These are phyloP conservation scores for Leccinum fibrillosum DNA, from an alignment of 768 basidiomycete genomes.

Conservation along the genomic window DNA sequence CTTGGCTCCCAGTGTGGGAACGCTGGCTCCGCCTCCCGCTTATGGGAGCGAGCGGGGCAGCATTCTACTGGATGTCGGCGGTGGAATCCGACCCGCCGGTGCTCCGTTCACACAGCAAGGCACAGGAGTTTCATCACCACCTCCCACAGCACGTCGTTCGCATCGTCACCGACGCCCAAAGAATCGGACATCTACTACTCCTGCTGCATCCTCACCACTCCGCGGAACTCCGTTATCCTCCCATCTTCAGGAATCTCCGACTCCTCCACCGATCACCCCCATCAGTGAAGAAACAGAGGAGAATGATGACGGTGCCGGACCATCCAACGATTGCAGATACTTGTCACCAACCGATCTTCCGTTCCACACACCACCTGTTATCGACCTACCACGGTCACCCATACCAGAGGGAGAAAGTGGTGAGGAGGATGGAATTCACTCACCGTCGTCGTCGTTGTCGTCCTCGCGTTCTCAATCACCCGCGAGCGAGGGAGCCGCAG, in stretches of 20 bases:
- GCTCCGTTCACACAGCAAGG: slow-evolving; percentile 42
- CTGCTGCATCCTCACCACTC: slow-evolving; percentile 63
- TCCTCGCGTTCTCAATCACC: slow-evolving; percentile 60
- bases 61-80: slow-evolving; percentile 88
- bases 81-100: slow-evolving; percentile 31
- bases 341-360: slow-evolving; percentile 62
- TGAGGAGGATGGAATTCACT: slow-evolving; percentile 26
- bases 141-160: slow-evolving; percentile 46
- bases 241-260: slow-evolving; percentile 46
- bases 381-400: slow-evolving; percentile 45
- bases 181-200: slow-evolving; percentile 34
- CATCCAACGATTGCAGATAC: slow-evolving; percentile 49
- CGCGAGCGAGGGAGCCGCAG: slow-evolving; percentile 52
- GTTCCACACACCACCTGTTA: slow-evolving; percentile 53
- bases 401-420: slow-evolving; percentile 18
- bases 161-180: slow-evolving; percentile 61
- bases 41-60: slow-evolving; percentile 97
- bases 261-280: slow-evolving; percentile 70
- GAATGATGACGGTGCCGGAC: slow-evolving; percentile 45
- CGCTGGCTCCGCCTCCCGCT: slow-evolving; percentile 94
- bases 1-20: slow-evolving; percentile 93
- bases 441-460: slow-evolving; percentile 17
- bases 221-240: slow-evolving; percentile 46
- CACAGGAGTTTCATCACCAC: slow-evolving; percentile 43
- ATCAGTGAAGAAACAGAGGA: slow-evolving; percentile 65